Percentiles rank a stretch among this genome's conserved stretches.
phyloP scores from a whole-genome alignment of 257 asterid genomes.

The Solanum pimpinellifolium region DNA sequence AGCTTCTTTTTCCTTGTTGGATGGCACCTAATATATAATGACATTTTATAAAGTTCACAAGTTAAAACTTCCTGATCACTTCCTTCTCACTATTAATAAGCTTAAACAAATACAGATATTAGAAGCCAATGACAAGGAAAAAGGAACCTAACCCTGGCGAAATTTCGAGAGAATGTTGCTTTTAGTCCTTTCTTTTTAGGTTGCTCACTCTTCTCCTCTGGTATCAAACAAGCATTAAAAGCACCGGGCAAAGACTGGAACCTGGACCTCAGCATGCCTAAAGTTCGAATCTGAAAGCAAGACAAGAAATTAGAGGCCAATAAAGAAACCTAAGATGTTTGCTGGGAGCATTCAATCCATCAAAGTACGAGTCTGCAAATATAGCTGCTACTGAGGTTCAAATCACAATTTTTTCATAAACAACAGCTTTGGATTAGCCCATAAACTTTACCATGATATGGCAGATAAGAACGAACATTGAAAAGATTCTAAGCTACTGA shows the following conservation, averaged over 20 bases:
- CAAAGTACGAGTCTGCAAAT: not conserved
- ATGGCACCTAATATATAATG: constrained; percentile 44
- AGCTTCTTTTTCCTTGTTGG: constrained; percentile 78
- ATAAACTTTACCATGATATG: not conserved
- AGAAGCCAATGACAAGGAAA: not conserved
- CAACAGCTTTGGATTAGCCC: not conserved
- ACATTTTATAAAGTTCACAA: not conserved
- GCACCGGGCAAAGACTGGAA: constrained; percentile 90
- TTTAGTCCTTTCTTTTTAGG: constrained; percentile 82
- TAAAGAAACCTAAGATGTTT: not conserved
- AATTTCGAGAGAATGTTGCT: constrained; percentile 88
- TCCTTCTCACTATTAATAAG: not conserved
- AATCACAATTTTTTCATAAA: not conserved
- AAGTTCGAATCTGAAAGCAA: constrained; percentile 74
- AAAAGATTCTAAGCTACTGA: not conserved
- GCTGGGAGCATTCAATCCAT: not conserved
- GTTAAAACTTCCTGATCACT: not conserved
- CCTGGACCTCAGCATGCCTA: constrained; percentile 96
- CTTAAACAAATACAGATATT: not conserved
- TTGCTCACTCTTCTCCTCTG: constrained; percentile 74
- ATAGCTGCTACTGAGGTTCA: not conserved
- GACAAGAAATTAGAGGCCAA: constrained; percentile 6
- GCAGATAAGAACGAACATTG: not conserved
- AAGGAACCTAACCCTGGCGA: constrained; percentile 44
- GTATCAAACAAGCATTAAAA: constrained; percentile 78